Evolutionary conservation across 441 rosid genomes (phyloP), one percentile per base, ranked within the genome.

Genomic region (Hypseocharis bilobata): DNA sequence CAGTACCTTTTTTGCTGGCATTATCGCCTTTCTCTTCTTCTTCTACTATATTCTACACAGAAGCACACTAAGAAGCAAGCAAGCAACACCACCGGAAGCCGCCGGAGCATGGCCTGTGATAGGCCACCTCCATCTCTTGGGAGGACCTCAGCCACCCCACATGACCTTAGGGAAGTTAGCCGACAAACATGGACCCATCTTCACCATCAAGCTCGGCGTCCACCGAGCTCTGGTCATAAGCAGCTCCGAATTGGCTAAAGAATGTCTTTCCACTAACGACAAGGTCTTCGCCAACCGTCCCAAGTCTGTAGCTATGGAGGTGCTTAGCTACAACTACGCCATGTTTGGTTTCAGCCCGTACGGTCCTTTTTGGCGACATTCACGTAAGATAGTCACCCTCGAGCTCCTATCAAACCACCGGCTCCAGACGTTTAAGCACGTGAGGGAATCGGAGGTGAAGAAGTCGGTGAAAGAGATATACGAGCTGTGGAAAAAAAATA

Each of bases 361-460:
- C 34, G 81, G 85, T 0, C 38, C 74, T 0, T 68, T 70, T 26
- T 83, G 86, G 86, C 78, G 84, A 2, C 71, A 78, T 0, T 1
- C 72, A 16, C 81, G 85, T 34, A 85, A 83, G 67, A 36, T 80
- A 0, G 57, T 74, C 30, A 72, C 71, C 0, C 34, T 66, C 0
- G 73, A 83, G 67, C 75, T 85, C 3, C 89, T 83, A 67, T 83
- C 87, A 0, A 72, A 57, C 66, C 68, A 66, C 63, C 75, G 71
- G 11, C 66, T 81, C 3, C 70, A 75, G 20, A 20, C 23, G 30
- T 57, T 81, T n/a, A 71, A 54, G 61, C 60, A 68, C 28, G 72
- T 74, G 0, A 73, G 79, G 19, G 70, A 72, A 56, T 69, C 72
- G 0, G 83, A 71, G 61, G 55, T 78, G 0, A 64, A 23, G 20